These are phyloP conservation scores for Saccharum officinarum DNA, from an alignment of 176 grass and related monocot species.

Conservation along the genomic window DNA sequence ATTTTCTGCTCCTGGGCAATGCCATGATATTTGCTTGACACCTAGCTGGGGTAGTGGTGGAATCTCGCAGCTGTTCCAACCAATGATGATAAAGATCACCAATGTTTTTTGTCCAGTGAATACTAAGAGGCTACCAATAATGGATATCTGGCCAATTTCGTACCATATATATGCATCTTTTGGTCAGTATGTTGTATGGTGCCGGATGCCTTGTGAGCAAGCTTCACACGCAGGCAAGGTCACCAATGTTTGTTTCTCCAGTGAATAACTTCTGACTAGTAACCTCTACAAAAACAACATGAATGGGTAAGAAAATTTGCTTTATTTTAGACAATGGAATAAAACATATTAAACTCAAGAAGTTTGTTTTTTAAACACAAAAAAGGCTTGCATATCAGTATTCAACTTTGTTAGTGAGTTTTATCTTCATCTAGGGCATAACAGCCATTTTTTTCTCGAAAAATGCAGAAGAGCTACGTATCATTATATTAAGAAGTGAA, in stretches of 20 bases:
- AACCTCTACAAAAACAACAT: not conserved
- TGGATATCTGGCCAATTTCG: not conserved
- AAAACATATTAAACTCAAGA: not conserved
- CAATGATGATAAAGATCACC: not conserved
- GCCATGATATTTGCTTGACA: constrained; percentile 40
- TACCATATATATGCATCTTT: not conserved
- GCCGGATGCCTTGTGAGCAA: not conserved
- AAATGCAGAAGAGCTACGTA: no score
- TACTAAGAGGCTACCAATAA: not conserved
- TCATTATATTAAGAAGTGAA: no score
- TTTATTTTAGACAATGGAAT: not conserved
- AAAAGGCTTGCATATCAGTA: not conserved
- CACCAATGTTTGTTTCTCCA: not conserved
- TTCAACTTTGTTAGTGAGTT: not conserved
- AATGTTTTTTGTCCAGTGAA: no score
- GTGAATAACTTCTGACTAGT: not conserved
- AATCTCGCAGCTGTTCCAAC: constrained; percentile 34
- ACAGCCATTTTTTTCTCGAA: no score
- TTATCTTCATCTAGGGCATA: not conserved
- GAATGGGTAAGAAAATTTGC: not conserved
- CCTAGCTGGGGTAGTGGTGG: constrained; percentile 41
- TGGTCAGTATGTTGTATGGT: constrained; percentile 14
- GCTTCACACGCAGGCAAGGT: not conserved
- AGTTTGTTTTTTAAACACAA: not conserved
- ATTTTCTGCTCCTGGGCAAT: constrained; percentile 9